These are phyloP conservation scores for Erythrophleum fordii DNA, from an alignment of 306 rosid genomes.

Conservation along the genomic window DNA sequence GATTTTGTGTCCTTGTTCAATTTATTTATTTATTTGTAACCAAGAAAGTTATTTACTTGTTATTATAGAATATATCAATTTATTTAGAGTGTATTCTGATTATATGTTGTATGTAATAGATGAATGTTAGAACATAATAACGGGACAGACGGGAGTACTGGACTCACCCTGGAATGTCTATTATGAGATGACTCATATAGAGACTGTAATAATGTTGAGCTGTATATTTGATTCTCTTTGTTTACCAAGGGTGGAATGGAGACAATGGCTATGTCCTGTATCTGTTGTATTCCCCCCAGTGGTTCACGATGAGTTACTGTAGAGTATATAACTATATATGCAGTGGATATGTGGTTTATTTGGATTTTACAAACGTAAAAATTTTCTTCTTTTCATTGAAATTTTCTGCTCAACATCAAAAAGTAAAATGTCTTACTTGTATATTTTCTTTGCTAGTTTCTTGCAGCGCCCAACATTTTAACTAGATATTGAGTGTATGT, in stretches of 20 bases:
- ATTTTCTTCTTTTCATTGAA: neutral
- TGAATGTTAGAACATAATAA: neutral
- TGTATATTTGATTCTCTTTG: neutral
- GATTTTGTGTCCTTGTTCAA: too few relatives aligned
- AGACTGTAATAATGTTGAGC: neutral
- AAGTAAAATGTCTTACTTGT: neutral
- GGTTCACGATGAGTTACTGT: neutral
- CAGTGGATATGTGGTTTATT: neutral
- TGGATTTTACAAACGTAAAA: neutral
- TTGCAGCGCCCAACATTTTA: neutral
- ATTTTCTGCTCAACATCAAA: neutral
- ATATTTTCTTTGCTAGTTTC: neutral
- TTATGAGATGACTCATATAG: neutral
- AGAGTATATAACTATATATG: neutral
- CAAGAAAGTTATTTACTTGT: neutral
- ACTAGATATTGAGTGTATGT: neutral
- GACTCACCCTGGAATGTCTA: neutral
- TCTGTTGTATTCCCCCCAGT: neutral
- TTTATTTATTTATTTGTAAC: neutral
- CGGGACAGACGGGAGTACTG: neutral
- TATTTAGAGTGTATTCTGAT: neutral
- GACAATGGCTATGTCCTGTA: neutral
- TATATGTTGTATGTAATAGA: neutral
- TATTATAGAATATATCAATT: neutral
- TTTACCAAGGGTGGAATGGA: neutral